phyloP scores from a whole-genome alignment of 768 basidiomycete genomes.

The Pleurotus tuber-regium region DNA sequence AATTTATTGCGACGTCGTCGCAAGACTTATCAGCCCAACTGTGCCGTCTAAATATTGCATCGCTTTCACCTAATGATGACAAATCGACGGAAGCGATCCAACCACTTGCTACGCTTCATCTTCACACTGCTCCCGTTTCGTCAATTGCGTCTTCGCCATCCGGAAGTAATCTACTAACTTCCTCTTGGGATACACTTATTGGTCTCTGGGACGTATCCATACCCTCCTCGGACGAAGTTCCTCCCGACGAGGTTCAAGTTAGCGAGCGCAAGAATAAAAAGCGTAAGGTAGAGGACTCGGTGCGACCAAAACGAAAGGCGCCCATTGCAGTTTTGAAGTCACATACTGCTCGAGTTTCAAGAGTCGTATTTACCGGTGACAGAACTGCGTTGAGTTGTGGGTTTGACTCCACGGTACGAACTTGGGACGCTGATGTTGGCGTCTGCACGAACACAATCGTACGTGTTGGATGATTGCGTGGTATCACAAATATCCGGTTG shows the following conservation, averaged over 20 bases:
- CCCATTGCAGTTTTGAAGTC: conserved; percentile 76
- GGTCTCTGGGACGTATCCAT: conserved; percentile 75
- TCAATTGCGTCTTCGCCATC: conserved; percentile 55
- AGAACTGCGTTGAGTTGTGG: conserved; percentile 69
- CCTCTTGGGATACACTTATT: conserved; percentile 85
- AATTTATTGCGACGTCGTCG: conserved; percentile 64
- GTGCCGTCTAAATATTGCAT: conserved; percentile 28
- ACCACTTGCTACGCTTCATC: conserved; percentile 68
- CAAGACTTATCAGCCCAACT: conserved; percentile 77
- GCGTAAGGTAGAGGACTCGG: conserved; percentile 46
- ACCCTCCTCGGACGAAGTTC: conserved; percentile 63
- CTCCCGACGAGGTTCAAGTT: conserved; percentile 32
- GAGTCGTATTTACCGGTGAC: conserved; percentile 52
- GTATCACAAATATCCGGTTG: too few species aligned
- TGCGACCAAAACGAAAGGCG: conserved; percentile 53
- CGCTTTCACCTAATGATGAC: conserved; percentile 27
- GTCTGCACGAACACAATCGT: conserved; percentile 72
- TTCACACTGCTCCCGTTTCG: conserved; percentile 82
- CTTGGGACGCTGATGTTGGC: conserved; percentile 84
- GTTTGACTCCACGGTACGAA: conserved; percentile 86
- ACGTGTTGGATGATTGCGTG: conserved; percentile 24
- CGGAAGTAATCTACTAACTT: conserved; percentile 70
- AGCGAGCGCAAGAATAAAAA: conserved; percentile 62
- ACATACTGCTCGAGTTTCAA: conserved; percentile 81
- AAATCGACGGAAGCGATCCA: conserved; percentile 14